Evolutionary conservation across 2,329 filamentous ascomycete genomes (phyloP), one percentile per base, ranked within the genome.

Genomic region (Clonostachys sp.): DNA sequence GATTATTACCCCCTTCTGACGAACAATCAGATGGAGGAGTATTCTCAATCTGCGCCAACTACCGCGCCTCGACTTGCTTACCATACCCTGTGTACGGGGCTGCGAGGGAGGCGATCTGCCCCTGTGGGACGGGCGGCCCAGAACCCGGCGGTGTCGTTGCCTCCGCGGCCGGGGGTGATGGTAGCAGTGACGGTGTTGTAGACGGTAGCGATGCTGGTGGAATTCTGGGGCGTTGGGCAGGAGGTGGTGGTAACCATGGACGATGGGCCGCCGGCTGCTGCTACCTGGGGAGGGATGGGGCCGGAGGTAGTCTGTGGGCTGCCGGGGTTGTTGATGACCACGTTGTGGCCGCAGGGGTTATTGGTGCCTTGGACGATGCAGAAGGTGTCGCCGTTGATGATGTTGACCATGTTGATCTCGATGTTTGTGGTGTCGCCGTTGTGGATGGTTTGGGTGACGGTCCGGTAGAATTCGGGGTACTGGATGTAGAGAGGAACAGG

Each of bases 161-260:
- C n/a, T 39, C 34, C 14, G 41, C 20, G 14, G 20, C 24, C 3
- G 9, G 16, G 33, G 57, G 50, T 49, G 33, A 64, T 54, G 6
- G 64, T 67, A 48, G 62, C 56, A 14, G 58, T 49, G n/a, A 68
- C 54, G 2, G 65, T 70, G 55, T 67, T 68, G 52, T 63, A 69
- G 34, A 61, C 54, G 13, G 65, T 67, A 12, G 58, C 51, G 20
- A 65, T 57, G 40, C 57, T 62, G 24, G 64, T 65, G 6, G 58
- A 61, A 18, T 57, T 48, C 12, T 54, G 48, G 44, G 48, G 52
- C 4, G 46, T 42, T 13, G 55, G 45, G 45, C 60, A 65, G 17
- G 51, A 52, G 18, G 55, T 54, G 14, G 49, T 54, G 24, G 24
- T 30, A 9, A 30, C 10, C 24, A 30, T 30, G 8, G 24, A 30